These are phyloP conservation scores for Trichoderma guizhouense DNA, from an alignment of 2,329 filamentous ascomycete genomes.

Conservation along the genomic window DNA sequence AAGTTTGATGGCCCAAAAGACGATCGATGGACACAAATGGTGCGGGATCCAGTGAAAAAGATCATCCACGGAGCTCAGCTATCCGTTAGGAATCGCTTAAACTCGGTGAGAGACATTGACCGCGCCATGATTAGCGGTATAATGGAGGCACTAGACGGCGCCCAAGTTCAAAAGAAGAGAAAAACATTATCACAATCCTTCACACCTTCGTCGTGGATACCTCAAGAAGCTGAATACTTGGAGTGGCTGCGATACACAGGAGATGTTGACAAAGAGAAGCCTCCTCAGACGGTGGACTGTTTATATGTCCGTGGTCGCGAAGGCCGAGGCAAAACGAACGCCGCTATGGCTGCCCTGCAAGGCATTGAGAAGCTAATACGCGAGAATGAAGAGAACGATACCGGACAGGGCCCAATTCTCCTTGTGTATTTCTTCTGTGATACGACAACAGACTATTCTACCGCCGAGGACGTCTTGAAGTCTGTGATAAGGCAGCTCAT, in stretches of 20 bases:
- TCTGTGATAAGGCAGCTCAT: conserved; percentile 40
- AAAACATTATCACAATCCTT: conserved; percentile 24
- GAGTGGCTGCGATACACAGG: neutral
- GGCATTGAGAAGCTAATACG: conserved; percentile 32
- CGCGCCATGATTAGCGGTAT: conserved; percentile 31
- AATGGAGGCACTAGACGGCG: conserved; percentile 33
- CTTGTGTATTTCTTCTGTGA: conserved; percentile 44
- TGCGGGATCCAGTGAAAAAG: conserved; percentile 37
- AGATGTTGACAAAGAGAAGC: conserved; percentile 17
- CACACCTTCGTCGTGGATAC: neutral
- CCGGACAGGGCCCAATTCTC: conserved; percentile 28
- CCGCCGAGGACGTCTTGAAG: conserved; percentile 41
- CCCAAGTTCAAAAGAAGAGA: conserved; percentile 34
- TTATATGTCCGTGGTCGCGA: conserved; percentile 41
- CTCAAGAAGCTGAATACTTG: neutral
- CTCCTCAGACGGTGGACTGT: conserved; percentile 28
- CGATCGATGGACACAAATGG: conserved; percentile 32
- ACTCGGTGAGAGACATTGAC: conserved; percentile 37
- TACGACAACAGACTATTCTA: conserved; percentile 34
- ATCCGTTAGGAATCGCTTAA: conserved; percentile 36
- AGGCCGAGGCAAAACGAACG: conserved; percentile 42
- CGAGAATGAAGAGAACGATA: conserved; percentile 20
- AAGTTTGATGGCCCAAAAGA: conserved; percentile 43
- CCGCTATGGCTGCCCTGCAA: conserved; percentile 37
- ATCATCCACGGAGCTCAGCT: conserved; percentile 36